Conservation (phyloP, 805 yeast species). For the Wickerhamomyces tratensis region DNA sequence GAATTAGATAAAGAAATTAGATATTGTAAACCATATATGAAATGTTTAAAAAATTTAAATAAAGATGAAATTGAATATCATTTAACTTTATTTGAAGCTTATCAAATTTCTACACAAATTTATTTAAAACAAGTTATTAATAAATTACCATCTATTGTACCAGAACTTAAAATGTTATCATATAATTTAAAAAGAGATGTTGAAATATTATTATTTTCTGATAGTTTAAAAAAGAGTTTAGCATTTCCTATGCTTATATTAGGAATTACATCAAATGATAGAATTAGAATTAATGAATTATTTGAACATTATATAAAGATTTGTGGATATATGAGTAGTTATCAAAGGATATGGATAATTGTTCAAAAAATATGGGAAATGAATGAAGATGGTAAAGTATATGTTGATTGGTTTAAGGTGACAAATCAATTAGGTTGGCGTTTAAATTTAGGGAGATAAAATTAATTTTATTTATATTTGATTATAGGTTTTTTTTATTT, state of each 20-base stretch:
- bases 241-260: conserved; percentile 31
- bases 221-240: conserved; percentile 36
- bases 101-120: conserved; percentile 43
- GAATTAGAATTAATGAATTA: conserved; percentile 15
- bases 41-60: conserved; percentile 21
- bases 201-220: conserved; percentile 37
- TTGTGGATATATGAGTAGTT: conserved; percentile 25
- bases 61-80: conserved; percentile 43
- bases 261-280: conserved; percentile 18
- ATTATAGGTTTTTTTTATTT: too few relatives aligned
- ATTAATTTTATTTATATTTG: too few relatives aligned
- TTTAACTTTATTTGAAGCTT: conserved; percentile 48
- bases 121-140: conserved; percentile 44
- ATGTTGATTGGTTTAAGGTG: conserved; percentile 34
- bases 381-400: conserved; percentile 20
- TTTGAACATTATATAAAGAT: conserved; percentile 16
- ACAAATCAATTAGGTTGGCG: conserved; percentile 31
- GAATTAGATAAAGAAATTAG: conserved; percentile 34
- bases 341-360: conserved; percentile 25
- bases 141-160: conserved; percentile 38
- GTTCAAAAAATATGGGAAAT: conserved; percentile 29
- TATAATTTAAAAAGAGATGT: conserved; percentile 39
- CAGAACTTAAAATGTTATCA: conserved; percentile 43
- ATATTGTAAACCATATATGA: conserved; percentile 35
- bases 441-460: conserved; percentile 16